These are phyloP conservation scores for Singerocomus inundabilis DNA, from an alignment of 1,284 basidiomycete species.

Conservation along the genomic window DNA sequence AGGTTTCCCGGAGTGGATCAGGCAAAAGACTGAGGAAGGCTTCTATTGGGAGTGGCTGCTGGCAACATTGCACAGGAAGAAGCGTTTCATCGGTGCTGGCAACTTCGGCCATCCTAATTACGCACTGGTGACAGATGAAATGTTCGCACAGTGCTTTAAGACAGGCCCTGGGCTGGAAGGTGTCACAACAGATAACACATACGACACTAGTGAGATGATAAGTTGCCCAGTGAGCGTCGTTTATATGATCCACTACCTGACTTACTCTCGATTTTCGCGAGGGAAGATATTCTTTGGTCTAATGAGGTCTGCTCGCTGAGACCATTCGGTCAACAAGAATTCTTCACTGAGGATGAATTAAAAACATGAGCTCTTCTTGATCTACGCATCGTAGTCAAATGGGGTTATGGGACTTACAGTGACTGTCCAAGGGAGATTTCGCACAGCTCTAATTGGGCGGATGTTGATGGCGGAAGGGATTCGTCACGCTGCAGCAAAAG, in stretches of 20 bases:
- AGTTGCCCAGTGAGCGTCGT: background rate
- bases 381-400: background rate
- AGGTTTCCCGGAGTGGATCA: constrained; percentile 23
- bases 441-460: constrained; percentile 20
- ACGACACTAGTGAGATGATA: constrained; percentile 18
- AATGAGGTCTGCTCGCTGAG: background rate
- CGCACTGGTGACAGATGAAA: constrained; percentile 38
- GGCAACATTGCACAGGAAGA: constrained; percentile 45
- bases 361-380: background rate
- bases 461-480: constrained; percentile 18
- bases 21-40: constrained; percentile 32
- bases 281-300: background rate
- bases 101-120: constrained; percentile 37
- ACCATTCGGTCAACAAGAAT: constrained; percentile 6
- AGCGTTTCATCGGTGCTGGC: constrained; percentile 39
- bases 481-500: constrained; percentile 13
- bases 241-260: background rate
- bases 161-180: constrained; percentile 1
- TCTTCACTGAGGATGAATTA: constrained; percentile 11
- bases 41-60: constrained; percentile 31
- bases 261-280: background rate
- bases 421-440: constrained; percentile 15
- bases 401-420: constrained; percentile 12
- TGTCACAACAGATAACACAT: constrained; percentile 26
- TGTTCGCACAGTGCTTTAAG: constrained; percentile 38